Conservation (phyloP, 495 filamentous ascomycete genomes). For the Daldinia loculata region DNA sequence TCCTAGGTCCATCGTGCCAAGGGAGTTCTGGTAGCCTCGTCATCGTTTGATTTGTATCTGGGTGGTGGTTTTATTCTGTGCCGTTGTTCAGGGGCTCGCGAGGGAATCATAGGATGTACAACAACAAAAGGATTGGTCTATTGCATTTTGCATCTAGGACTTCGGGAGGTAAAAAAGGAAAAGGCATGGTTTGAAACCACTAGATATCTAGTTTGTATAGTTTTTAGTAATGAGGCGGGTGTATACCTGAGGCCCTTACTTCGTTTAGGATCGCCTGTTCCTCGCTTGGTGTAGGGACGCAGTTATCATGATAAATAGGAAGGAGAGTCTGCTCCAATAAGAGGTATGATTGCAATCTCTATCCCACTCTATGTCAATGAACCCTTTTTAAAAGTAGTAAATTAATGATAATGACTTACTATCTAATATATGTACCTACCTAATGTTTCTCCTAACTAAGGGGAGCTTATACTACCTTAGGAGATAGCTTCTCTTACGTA, state of each 20-base stretch:
- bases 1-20: not conserved
- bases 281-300: not conserved
- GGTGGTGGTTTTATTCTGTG: not conserved
- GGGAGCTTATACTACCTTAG: too few relatives aligned
- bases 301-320: not conserved
- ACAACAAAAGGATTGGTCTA: constrained; percentile 2
- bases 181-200: constrained; percentile 5
- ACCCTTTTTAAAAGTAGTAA: too few relatives aligned
- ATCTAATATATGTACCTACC: too few relatives aligned
- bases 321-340: too few relatives aligned
- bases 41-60: constrained; percentile 9
- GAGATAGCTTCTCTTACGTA: too few relatives aligned
- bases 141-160: constrained; percentile 8
- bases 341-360: too few relatives aligned
- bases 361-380: too few relatives aligned
- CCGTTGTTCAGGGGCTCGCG: not conserved
- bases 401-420: too few relatives aligned
- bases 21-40: not conserved
- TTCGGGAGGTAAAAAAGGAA: constrained; percentile 14
- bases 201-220: not conserved
- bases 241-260: not conserved
- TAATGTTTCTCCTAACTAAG: too few relatives aligned
- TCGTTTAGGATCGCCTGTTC: not conserved
- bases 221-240: constrained; percentile 8
- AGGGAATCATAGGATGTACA: not conserved